Evolutionary conservation across 352 stramenopile genomes (phyloP).

Genomic region (Aphanomyces stellatus): DNA sequence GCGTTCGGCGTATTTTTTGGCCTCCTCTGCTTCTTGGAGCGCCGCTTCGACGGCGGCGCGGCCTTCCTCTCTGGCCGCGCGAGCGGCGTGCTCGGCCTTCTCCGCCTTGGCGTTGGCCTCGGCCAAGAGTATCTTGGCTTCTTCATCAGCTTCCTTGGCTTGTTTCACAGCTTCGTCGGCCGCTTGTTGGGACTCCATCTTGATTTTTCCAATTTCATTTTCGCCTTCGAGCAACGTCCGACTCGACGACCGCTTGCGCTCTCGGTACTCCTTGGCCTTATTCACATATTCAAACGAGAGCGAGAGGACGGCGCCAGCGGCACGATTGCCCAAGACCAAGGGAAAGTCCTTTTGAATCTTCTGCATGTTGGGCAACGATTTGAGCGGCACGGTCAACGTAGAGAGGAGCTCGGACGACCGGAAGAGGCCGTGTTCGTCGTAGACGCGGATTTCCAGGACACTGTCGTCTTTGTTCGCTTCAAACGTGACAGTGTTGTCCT

Average conservation of each 20-base stretch:
- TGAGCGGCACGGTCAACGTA: conserved; percentile 67
- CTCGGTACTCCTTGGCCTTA: conserved; percentile 66
- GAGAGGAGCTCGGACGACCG: conserved; percentile 59
- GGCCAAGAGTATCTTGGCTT: conserved; percentile 62
- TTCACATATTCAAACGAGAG: conserved; percentile 79
- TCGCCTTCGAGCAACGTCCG: conserved; percentile 50
- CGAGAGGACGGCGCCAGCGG: conserved; percentile 63
- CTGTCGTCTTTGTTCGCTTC: conserved; percentile 68
- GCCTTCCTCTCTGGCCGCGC: conserved; percentile 68
- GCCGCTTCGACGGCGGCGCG: conserved; percentile 76
- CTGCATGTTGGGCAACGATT: conserved; percentile 75
- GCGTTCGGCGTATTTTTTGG: conserved; percentile 75
- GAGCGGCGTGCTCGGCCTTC: conserved; percentile 68
- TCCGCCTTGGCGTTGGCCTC: conserved; percentile 74
- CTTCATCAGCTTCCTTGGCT: conserved; percentile 56
- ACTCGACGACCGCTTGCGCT: conserved; percentile 52
- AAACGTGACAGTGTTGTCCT: conserved; percentile 79
- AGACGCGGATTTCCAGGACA: conserved; percentile 76
- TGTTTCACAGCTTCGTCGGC: conserved; percentile 71
- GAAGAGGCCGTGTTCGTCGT: conserved; percentile 70
- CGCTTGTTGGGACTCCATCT: conserved; percentile 69
- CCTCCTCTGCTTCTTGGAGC: conserved; percentile 66
- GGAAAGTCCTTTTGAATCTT: conserved; percentile 80
- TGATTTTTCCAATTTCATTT: conserved; percentile 80
- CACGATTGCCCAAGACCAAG: conserved; percentile 65